phyloP scores from a whole-genome alignment of 495 filamentous ascomycete genomes.

The Bacidia gigantensis region DNA sequence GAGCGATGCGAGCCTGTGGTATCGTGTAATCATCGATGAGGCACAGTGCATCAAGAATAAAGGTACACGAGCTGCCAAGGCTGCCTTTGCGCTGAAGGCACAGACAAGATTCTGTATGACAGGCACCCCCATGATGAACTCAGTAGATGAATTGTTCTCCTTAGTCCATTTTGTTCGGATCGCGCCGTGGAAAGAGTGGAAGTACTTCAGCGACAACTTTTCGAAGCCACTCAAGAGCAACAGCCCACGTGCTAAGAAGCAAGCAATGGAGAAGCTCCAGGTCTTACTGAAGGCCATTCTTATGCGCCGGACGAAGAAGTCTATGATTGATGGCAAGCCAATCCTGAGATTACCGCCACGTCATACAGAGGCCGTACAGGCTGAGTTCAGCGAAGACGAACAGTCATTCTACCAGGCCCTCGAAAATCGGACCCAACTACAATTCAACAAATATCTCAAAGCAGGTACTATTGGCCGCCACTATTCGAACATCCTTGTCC shows the following conservation, averaged over 20 bases:
- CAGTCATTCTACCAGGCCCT: constrained; percentile 56
- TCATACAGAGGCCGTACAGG: constrained; percentile 48
- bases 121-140: constrained; percentile 93
- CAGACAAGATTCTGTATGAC: constrained; percentile 73
- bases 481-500: constrained; percentile 72
- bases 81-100: constrained; percentile 45
- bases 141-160: constrained; percentile 66
- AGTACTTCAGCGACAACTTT: constrained; percentile 45
- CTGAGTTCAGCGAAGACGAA: constrained; percentile 65
- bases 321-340: constrained; percentile 70
- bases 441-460: constrained; percentile 67
- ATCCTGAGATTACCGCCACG: constrained; percentile 66
- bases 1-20: constrained; percentile 52
- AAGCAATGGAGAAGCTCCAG: constrained; percentile 59
- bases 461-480: constrained; percentile 59
- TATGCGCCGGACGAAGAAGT: constrained; percentile 72
- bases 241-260: constrained; percentile 22
- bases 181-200: constrained; percentile 55
- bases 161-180: constrained; percentile 72
- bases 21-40: constrained; percentile 83
- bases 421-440: constrained; percentile 48
- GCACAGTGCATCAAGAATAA: constrained; percentile 91
- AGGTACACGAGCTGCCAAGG: constrained; percentile 49
- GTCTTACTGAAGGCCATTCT: constrained; percentile 73
- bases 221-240: constrained; percentile 37